Evolutionary conservation across 1,284 basidiomycete genomes (phyloP), one percentile per base, ranked within the genome.

Genomic region (Xerocomus minutiporus): DNA sequence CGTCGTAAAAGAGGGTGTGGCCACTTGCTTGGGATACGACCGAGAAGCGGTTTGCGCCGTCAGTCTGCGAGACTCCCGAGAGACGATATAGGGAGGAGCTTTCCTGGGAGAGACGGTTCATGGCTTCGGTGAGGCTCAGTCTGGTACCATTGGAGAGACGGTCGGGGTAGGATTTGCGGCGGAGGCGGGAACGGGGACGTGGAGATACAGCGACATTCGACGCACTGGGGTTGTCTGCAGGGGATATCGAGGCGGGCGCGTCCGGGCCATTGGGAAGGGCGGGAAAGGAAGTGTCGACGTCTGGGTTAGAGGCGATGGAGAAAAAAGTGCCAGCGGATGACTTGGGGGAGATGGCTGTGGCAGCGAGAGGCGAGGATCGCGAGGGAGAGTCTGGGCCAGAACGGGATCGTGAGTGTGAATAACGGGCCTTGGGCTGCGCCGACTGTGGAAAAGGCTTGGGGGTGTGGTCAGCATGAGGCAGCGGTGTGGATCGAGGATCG

Each of bases 281-380:
- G 12, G 48, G 26, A 20, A 45, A 23, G 1, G 12, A 11, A 4
- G 57, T 53, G 11, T 55, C 66, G 2, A 11, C 25, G 29, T 69
- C 65, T 15, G 57, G 39, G 11, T 38, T 36, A 9, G 57, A 62
- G 1, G 45, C 17, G n/a, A 62, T 11, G 9, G 64, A 66, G 31
- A 56, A 65, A 28, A 70, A 70, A 3, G 59, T 68, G 35, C 54
- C 56, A 1, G 63, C 25, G 7, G 64, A 66, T 6, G 68, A 69
- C 38, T 66, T 66, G 5, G 65, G 62, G 9, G 68, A 66, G 44
- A 66, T 51, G 39, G 55, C 48, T 1, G 55, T 56, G 2, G 50
- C 13, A 0, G 36, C 57, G 4, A 63, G 54, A 26, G 55, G 55
- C 1, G 61, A 59, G 2, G 61, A 51, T 48, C 48, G 50, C 8